Evolutionary conservation across 352 stramenopile species (phyloP), one percentile per base, ranked within the genome.

Genomic region (Pythium aristosporum): DNA sequence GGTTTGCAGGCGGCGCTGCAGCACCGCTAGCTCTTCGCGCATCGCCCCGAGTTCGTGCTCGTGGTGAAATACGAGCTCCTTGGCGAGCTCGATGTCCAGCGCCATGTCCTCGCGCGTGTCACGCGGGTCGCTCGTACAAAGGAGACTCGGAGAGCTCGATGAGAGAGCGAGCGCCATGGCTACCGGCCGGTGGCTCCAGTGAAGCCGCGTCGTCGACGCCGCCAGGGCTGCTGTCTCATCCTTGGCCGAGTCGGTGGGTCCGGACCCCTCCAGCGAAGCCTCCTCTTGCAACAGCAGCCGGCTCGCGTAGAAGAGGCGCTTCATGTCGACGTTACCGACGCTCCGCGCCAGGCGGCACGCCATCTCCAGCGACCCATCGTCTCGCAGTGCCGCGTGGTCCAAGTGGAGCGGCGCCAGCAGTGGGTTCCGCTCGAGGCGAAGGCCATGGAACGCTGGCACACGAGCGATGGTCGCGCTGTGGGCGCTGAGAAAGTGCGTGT

Each of bases 401-500:
- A 92, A 58, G 36, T 87, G 77, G 16, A 93, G 65, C 6, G 69
- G 57, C 37, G 70, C 66, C 37, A 94, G 68, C 48, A 92, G 84
- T 48, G 81, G 85, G 30, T 94, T 94, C n/a, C 80, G 72, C 52
- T 69, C 56, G 11, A 92, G 71, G 3, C 70, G 75, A n/a, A 91
- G 47, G 6, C 63, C 58, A 12, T 75, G 72, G 21, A 92, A 75
- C 7, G 69, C 72, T 28, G 83, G 67, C 5, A 88, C 63, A 18
- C 61, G 41, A 3, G 75, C 60, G 13, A 69, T 23, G 34, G 66
- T 63, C 28, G 66, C 68, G 10, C 37, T 21, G 55, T 75, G 64
- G 32, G 65, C 68, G 2, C 71, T 53, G 8, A 92, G 67, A 52
- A 92, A 91, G 49, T 84, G 72, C 13, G 87, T 63, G 51, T 94